These are phyloP conservation scores for Ogataea dorogensis DNA, from an alignment of 805 yeast genomes.

Conservation along the genomic window DNA sequence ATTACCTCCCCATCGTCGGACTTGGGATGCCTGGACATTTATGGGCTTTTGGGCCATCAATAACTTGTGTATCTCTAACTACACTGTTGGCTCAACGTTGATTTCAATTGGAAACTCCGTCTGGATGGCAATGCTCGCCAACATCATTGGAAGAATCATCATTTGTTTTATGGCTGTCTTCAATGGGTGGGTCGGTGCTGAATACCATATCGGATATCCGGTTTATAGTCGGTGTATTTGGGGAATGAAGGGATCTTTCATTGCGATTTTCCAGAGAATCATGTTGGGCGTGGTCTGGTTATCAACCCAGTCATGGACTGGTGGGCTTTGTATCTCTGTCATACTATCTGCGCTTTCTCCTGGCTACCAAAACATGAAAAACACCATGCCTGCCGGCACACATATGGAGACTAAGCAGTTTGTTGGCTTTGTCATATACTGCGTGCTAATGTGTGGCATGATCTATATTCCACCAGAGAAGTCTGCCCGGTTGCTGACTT, in stretches of 20 bases:
- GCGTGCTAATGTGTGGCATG: conserved; percentile 33
- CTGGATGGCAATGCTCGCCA: conserved; percentile 41
- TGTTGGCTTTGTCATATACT: conserved; percentile 44
- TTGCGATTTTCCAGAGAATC: conserved; percentile 43
- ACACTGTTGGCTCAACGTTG: conserved; percentile 22
- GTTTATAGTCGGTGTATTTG: conserved; percentile 42
- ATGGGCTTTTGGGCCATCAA: conserved; percentile 43
- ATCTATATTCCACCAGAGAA: conserved; percentile 32
- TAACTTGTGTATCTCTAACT: conserved; percentile 24
- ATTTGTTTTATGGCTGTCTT: conserved; percentile 45
- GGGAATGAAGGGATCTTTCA: conserved; percentile 45
- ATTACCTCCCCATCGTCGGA: conserved; percentile 42
- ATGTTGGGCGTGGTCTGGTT: conserved; percentile 47
- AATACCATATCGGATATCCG: conserved; percentile 51
- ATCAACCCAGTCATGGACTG: conserved; percentile 45
- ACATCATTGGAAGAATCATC: conserved; percentile 44
- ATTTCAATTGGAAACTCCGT: conserved; percentile 29
- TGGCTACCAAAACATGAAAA: conserved; percentile 29
- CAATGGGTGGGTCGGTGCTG: conserved; percentile 49
- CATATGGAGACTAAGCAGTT: conserved; percentile 43
- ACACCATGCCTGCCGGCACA: conserved; percentile 14
- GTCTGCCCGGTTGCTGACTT: conserved; percentile 24
- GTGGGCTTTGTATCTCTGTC: conserved; percentile 42
- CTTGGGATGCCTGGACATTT: conserved; percentile 45
- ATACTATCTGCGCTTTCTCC: conserved; percentile 41